Conservation (phyloP, 208 protist species). For the Phytomonas sp. region DNA sequence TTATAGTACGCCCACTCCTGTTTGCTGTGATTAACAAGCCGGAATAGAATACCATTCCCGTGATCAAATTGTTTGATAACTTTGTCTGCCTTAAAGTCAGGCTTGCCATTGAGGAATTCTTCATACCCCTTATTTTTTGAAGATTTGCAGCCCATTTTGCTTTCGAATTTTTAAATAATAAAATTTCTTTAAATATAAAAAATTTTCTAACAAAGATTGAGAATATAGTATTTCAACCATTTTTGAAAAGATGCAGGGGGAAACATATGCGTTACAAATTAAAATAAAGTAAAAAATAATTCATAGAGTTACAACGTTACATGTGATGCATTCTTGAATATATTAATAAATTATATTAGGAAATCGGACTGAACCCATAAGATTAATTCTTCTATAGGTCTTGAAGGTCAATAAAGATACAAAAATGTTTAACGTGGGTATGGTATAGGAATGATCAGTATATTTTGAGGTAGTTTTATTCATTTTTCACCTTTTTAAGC, state of each 20-base stretch:
- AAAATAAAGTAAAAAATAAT: too few relatives aligned
- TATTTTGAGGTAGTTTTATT: too few relatives aligned
- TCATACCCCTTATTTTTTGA: slow-evolving; percentile 11
- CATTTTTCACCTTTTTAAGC: too few relatives aligned
- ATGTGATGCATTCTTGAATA: too few relatives aligned
- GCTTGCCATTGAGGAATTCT: slow-evolving; percentile 54
- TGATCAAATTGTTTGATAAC: slow-evolving; percentile 77
- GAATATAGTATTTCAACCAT: neutral
- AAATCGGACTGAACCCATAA: too few relatives aligned
- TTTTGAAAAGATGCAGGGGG: neutral
- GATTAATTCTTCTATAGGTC: too few relatives aligned
- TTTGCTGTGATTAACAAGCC: slow-evolving; percentile 65
- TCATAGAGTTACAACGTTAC: too few relatives aligned
- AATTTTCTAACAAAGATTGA: too few relatives aligned
- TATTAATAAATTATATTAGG: too few relatives aligned
- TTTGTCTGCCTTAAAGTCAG: slow-evolving; percentile 37
- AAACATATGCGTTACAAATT: slow-evolving; percentile 8
- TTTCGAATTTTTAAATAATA: slow-evolving; percentile 6
- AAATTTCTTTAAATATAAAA: neutral
- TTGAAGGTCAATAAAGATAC: too few relatives aligned
- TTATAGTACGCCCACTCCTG: slow-evolving; percentile 84
- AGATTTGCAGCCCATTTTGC: slow-evolving; percentile 43
- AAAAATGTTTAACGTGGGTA: too few relatives aligned
- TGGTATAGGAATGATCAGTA: too few relatives aligned
- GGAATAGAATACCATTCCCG: slow-evolving; percentile 79